Evolutionary conservation across 805 yeast species (phyloP), one percentile per base, ranked within the genome.

Genomic region (Candida corydali): DNA sequence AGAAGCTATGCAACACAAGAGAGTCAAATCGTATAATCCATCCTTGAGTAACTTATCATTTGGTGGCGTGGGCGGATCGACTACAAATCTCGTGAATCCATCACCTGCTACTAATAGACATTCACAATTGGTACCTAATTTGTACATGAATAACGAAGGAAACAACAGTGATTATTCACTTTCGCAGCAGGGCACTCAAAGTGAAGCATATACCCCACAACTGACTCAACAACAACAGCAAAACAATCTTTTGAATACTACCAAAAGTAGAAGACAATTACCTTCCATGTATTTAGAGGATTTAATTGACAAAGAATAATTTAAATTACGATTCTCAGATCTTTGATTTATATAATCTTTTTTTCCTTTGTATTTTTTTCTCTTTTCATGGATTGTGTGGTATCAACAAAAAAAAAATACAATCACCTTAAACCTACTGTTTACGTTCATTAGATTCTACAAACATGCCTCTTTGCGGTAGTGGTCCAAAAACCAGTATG

Each of bases 1-100:
- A 12, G 87, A 83, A 49, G 82, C 80, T 12, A 73, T 80, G 75
- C 65, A 66, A 38, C 73, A 70, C 47, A 66, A 61, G 47, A 57
- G 65, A 29, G 55, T 50, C 22, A 50, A 52, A 32, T 53, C 66
- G 4, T 42, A 42, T 34, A 48, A 41, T 18, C 57, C 55, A 5
- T 51, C 60, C 6, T 41, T 44, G 3, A 29, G 49, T 11, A 46
- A 43, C 29, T 36, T 49, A 20, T 50, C 54, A 20, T 20, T 43
- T 11, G 38, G 39, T 26, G 17, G 5, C 15, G 28, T 7, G 15
- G 56, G 52, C 8, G 44, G 46, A 3, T 42, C 49, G 12, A 39
- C 46, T 23, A 32, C 53, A 19, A 51, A 46, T 38, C 41, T 52
- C 42, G 36, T 29, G 4, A 39, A 37, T 19, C 47, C 60, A 4